Conservation (phyloP, 1,284 basidiomycete species). For the Amylostereum areolatum region DNA sequence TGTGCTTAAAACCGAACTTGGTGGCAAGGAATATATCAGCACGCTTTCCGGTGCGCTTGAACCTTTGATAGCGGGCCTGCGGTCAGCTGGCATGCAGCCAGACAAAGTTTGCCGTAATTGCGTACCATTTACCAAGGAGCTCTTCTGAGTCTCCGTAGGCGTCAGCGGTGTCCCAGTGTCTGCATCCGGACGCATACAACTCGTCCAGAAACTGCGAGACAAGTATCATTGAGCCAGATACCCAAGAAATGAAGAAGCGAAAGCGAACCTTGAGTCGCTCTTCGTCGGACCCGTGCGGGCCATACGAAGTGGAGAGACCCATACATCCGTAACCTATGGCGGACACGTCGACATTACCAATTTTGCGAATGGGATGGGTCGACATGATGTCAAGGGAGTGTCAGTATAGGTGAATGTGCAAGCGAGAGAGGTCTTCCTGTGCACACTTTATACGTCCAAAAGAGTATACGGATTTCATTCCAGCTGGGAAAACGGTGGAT, state of each 20-base stretch:
- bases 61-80: conserved; percentile 16
- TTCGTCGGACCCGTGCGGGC: conserved; percentile 16
- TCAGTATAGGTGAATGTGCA: too few relatives aligned
- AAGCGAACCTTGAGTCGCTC: conserved; percentile 20
- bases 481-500: too few relatives aligned
- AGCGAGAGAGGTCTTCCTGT: too few relatives aligned
- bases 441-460: too few relatives aligned
- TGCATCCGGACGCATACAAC: conserved; percentile 21
- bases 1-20: conserved; percentile 30
- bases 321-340: conserved; percentile 24
- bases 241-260: not conserved
- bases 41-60: conserved; percentile 31
- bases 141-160: conserved; percentile 21
- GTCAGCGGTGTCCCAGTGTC: conserved; percentile 25
- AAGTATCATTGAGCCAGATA: not conserved
- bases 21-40: conserved; percentile 41
- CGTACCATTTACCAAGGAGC: conserved; percentile 25
- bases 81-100: not conserved
- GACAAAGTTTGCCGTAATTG: not conserved
- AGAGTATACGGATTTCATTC: too few relatives aligned
- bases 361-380: conserved; percentile 18
- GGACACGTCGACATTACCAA: conserved; percentile 16
- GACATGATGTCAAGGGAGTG: too few relatives aligned
- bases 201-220: conserved; percentile 20
- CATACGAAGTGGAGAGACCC: conserved; percentile 22